A percentile compares a stretch with the other conserved stretches of the same genome.
Conservation (phyloP, 78 protist genomes). For the Emiliania huxleyi region DNA sequence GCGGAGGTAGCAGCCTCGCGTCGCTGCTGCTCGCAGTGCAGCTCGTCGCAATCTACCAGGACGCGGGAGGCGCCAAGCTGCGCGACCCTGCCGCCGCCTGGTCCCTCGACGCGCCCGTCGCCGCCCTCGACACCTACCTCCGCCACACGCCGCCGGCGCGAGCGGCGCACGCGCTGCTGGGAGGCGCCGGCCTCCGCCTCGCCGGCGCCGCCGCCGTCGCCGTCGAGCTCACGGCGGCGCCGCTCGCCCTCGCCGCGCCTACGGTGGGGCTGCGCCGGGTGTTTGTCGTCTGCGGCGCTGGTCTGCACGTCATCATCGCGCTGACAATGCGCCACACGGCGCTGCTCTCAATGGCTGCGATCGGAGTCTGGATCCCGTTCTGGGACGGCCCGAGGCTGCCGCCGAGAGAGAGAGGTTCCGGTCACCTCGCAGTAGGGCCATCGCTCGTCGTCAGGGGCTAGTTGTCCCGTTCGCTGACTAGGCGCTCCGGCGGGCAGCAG, state of each 20-base stretch:
- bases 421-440: no score
- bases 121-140: neutral
- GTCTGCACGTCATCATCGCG: neutral
- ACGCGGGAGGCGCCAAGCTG: neutral
- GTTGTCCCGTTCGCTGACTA: no score
- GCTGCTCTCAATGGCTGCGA: neutral
- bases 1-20: neutral
- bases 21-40: neutral
- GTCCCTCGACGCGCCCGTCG: neutral
- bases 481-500: no score
- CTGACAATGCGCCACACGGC: neutral
- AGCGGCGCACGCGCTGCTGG: neutral
- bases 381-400: neutral
- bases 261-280: neutral
- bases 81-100: neutral
- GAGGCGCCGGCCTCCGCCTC: neutral
- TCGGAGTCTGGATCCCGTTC: neutral
- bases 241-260: neutral
- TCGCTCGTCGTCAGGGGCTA: no score
- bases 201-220: neutral
- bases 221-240: neutral
- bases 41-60: neutral
- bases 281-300: no score
- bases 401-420: no score
- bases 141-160: neutral